Evolutionary conservation across 2,329 filamentous ascomycete species (phyloP).

Genomic region (Geosmithia flava): DNA sequence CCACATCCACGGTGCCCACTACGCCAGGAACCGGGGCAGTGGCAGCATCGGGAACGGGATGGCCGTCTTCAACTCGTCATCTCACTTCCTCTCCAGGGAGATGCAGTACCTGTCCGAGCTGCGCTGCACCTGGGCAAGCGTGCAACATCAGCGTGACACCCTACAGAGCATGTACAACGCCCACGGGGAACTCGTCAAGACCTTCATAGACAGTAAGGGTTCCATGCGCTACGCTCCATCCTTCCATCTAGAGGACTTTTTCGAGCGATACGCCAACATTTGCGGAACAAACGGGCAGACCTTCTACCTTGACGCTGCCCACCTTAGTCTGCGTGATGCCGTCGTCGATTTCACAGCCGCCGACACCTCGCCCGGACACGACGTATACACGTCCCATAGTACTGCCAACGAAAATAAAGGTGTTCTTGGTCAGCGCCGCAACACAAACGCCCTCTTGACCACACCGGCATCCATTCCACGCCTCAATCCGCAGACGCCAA

Average conservation of each 20-base stretch:
- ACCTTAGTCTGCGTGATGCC: constrained; percentile 59
- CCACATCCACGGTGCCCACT: constrained; percentile 76
- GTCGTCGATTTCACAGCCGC: constrained; percentile 41
- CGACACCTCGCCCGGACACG: constrained; percentile 39
- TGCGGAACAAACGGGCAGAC: constrained; percentile 45
- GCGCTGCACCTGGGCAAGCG: constrained; percentile 61
- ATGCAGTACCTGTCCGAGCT: constrained; percentile 71
- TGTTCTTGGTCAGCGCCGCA: no score
- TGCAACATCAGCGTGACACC: constrained; percentile 70
- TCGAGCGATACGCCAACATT: constrained; percentile 60
- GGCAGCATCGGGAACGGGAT: constrained; percentile 31
- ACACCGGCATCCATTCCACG: no score
- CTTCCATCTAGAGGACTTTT: constrained; percentile 80
- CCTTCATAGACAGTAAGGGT: constrained; percentile 41
- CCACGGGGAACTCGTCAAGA: constrained; percentile 72
- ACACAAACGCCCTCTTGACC: no score
- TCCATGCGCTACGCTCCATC: constrained; percentile 61
- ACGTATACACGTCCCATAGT: constrained; percentile 29
- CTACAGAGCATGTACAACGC: constrained; percentile 66
- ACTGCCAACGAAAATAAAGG: neutral
- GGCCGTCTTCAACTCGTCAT: constrained; percentile 49
- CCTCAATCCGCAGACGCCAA: no score
- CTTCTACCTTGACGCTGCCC: constrained; percentile 58
- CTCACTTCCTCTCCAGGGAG: constrained; percentile 63
- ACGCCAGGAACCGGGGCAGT: constrained; percentile 38